phyloP scores from a whole-genome alignment of 2,329 filamentous ascomycete species.

The Tolypocladium paradoxum region DNA sequence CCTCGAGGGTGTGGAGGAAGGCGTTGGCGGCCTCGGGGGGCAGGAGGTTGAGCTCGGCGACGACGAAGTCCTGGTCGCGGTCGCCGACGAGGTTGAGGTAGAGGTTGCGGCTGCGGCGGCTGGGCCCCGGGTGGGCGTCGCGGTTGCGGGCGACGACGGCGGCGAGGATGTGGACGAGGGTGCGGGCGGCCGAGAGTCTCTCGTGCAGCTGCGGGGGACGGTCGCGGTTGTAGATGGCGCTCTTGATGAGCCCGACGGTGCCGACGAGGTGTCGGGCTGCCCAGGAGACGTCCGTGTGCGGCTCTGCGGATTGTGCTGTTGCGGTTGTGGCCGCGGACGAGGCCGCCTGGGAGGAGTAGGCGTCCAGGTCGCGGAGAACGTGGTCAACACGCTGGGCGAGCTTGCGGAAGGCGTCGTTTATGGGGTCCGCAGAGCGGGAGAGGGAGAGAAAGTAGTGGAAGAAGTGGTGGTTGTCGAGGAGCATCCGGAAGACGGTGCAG shows the following conservation, averaged over 20 bases:
- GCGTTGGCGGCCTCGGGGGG: conserved; percentile 30
- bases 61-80: conserved; percentile 30
- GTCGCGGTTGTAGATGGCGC: conserved; percentile 27
- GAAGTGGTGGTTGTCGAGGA: conserved; percentile 42
- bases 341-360: conserved; percentile 11
- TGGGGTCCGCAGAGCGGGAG: conserved; percentile 30
- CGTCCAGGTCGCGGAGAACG: conserved; percentile 33
- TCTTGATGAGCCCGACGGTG: conserved; percentile 31
- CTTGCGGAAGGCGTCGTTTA: conserved; percentile 35
- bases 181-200: conserved; percentile 32
- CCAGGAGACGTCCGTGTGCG: conserved; percentile 33
- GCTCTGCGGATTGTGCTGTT: conserved; percentile 13
- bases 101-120: conserved; percentile 29
- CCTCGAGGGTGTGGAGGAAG: conserved; percentile 28
- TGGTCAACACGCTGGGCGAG: conserved; percentile 36
- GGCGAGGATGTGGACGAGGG: conserved; percentile 36
- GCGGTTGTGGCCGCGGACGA: background rate
- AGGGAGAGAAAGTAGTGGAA: conserved; percentile 40
- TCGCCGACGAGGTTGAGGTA: conserved; percentile 38
- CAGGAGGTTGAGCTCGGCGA: conserved; percentile 31
- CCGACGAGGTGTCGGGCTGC: conserved; percentile 35
- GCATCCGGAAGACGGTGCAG: conserved; percentile 40
- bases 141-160: conserved; percentile 29
- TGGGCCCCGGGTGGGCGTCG: conserved; percentile 21
- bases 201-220: conserved; percentile 26